Conservation (phyloP, 176 grass and related monocot species). For the Musa itinerans region DNA sequence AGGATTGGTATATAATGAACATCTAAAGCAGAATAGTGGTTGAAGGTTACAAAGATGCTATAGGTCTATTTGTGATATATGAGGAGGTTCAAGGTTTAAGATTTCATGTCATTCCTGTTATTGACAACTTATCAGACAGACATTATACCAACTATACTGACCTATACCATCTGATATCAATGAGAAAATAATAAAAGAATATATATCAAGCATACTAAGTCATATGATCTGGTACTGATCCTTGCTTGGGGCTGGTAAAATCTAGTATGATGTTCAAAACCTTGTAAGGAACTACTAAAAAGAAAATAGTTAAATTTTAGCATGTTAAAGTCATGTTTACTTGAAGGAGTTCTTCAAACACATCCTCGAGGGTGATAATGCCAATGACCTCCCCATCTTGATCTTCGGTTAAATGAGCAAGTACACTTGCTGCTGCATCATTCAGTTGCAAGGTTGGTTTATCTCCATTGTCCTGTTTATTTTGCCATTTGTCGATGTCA, state of each 20-base stretch:
- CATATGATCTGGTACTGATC: no score
- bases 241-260: no score
- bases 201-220: no score
- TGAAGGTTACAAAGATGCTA: background rate
- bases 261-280: no score
- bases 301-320: background rate
- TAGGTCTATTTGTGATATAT: background rate
- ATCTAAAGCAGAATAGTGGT: background rate
- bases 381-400: constrained; percentile 95
- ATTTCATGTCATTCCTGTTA: no score
- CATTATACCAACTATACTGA: no score
- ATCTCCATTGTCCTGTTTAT: constrained; percentile 50
- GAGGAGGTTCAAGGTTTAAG: background rate
- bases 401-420: constrained; percentile 59
- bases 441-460: constrained; percentile 21
- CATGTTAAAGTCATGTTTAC: constrained; percentile 29
- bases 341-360: constrained; percentile 98
- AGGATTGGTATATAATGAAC: background rate
- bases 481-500: constrained; percentile 60
- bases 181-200: no score
- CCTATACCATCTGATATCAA: no score
- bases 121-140: no score
- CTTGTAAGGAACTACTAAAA: no score
- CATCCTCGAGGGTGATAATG: constrained; percentile 98
- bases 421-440: constrained; percentile 28